Base-by-base conservation (phyloP, 2,329 filamentous ascomycete species). In the Fusarium scirpi region DNA sequence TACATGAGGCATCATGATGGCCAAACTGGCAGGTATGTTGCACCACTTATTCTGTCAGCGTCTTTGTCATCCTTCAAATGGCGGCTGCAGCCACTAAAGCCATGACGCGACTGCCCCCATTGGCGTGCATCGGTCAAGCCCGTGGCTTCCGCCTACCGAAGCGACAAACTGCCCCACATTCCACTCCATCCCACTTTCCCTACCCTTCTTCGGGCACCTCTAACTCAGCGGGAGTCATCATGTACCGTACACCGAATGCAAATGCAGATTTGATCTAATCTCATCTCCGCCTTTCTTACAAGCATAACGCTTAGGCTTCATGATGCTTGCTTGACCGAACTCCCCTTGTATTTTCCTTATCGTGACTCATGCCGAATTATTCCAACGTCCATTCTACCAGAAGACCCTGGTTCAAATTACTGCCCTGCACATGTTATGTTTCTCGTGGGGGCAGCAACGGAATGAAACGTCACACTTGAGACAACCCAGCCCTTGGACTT, bases 41-140 rank as follows among this genome's bases (percentile, higher is more conserved):
- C 43, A 38, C n/a, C 16, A 10, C 9, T 43, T 56, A 67, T 67
- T 66, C 48, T 66, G 63, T 70, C 67, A 45, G 38, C 43, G n/a
- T 32, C 29, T 64, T 48, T 49, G 52, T 49, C 48, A 65, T 64
- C 27, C 13, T 15, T n/a, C 18, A 44, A 67, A 62, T 46, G 52
- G 58, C 67, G 46, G 67, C 54, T 70, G 67, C 54, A 70, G 62
- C 66, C 67, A 67, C 46, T 43, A 49, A 54, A 52, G 38, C 48
- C 67, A 67, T 65, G 59, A 71, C 67, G 55, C 62, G 68, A 70
- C 60, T 59, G 62, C 47, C 62, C 12, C 67, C 56, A 51, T 71
- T 70, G 51, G 57, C 61, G 18, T 74, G 72, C 72, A 73, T 74
- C 72, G 72, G 72, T 49, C 72, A 74, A 74, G 54, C 71, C 71